Base-by-base conservation (phyloP, 1,284 basidiomycete species). In the Pseudozyma sp. region DNA sequence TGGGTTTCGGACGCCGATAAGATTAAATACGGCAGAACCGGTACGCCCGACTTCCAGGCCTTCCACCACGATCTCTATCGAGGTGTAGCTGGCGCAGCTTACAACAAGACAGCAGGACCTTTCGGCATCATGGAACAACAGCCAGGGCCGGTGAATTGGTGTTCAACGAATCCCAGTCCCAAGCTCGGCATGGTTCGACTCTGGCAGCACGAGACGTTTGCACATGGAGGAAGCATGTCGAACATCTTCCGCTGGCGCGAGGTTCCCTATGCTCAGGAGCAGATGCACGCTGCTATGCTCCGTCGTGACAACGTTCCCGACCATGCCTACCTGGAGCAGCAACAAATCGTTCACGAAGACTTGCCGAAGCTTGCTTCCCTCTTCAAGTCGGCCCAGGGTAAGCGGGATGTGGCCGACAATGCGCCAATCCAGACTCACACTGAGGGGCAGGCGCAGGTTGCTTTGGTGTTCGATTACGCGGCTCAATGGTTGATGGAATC, bases 241-340 rank as follows among this genome's bases (percentile, higher is more conserved):
- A 75, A 71, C 55, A 71, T 75, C 58, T 77, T 77, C 58, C 67
- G 75, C 16, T 77, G 68, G 68, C 60, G 75, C 17, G 62, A 77
- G 49, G 71, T 77, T 10, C 72, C 75, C 0, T 77, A 44, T 17
- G 75, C 64, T 2, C 71, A 77, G 51, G 75, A 77, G 55, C 75
- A 77, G 60, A 77, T 77, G 72, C 75, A 77, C 51, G 67, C 75
- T 16, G 72, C 64, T 8, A 68, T 77, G 67, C 46, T 67, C n/a
- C 72, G 72, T 19, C 64, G 67, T 37, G 73, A 78, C 67, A 75
- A 76, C 35, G 65, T 63, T 16, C 55, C 53, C 14, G 73, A 78
- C 49, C 48, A 58, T 17, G 73, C 73, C 8, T 69, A 64, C 29
- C 11, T 60, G 39, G 76, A 78, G 47, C 76, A 78, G 61, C 73